A percentile compares a stretch with the other conserved stretches of the same genome.
Conservation (phyloP, 208 protist species). For the Wallacemonas sp. region DNA sequence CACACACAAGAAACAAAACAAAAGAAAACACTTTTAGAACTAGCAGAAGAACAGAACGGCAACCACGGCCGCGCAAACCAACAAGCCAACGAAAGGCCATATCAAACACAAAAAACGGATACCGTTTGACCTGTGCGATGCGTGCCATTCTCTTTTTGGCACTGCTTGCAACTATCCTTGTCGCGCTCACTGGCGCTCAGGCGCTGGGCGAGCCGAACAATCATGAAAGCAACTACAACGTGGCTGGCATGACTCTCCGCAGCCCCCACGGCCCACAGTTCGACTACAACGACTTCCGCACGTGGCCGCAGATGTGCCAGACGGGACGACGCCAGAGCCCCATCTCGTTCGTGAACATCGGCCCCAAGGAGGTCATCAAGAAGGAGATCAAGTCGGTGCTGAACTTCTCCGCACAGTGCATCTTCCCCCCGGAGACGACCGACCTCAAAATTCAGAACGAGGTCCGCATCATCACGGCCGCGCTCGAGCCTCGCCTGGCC, state of each 20-base stretch:
- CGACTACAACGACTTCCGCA: conserved; percentile 50
- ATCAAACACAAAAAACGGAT: neutral
- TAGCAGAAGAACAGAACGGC: no score
- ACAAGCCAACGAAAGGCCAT: no score
- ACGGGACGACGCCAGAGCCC: conserved; percentile 65
- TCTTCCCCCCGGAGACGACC: conserved; percentile 46
- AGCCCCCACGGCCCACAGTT: conserved; percentile 28
- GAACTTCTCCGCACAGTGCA: conserved; percentile 59
- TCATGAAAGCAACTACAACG: conserved; percentile 66
- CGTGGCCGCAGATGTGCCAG: conserved; percentile 52
- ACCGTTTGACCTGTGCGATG: neutral
- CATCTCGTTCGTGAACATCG: conserved; percentile 67
- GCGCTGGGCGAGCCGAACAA: conserved; percentile 23
- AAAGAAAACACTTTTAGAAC: no score
- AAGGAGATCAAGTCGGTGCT: conserved; percentile 30
- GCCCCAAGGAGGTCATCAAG: conserved; percentile 44
- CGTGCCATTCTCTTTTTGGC: conserved; percentile 1
- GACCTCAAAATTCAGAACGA: conserved; percentile 66
- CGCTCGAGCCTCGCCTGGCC: conserved; percentile 30
- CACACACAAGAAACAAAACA: no score
- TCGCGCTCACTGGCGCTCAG: neutral
- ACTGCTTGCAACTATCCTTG: neutral
- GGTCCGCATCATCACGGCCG: conserved; percentile 47
- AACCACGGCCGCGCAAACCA: no score
- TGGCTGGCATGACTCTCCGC: conserved; percentile 28